Base-by-base conservation (phyloP, 192 early-diverging fungal species). In the Irineochytrium annulatum region DNA sequence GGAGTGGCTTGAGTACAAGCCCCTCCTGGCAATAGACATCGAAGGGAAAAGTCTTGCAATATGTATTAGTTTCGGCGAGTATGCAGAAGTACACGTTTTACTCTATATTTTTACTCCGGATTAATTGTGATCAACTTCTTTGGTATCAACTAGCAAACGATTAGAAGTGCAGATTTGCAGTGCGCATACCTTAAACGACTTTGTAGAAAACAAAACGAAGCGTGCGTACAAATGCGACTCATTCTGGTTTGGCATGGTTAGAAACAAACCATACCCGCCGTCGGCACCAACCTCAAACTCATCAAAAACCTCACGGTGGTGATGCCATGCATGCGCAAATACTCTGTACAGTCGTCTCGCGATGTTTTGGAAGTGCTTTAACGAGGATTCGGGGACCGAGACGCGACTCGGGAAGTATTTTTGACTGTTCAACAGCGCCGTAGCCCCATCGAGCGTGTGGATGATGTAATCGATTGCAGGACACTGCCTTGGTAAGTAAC, bases 251-350 rank as follows among this genome's bases (percentile, higher is more conserved):
- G n/a, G n/a, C n/a, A n/a, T n/a, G n/a, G n/a, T n/a, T n/a, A n/a
- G n/a, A n/a, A n/a, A n/a, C n/a, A n/a, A n/a, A n/a, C n/a, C n/a
- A n/a, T n/a, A n/a, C n/a, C n/a, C n/a, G n/a, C n/a, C n/a, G n/a
- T n/a, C n/a, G n/a, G 14, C 16, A 13, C 20, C 33, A 68, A 82
- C 89, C 74, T 93, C 94, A 69, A 90, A 94, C 16, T 78, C 76
- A 48, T 89, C 86, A 75, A 97, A 98, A 3, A 91, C 68, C 57
- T 91, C 90, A 8, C 87, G 72, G 70, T 98, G 96, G 68, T 94
- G 91, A 61, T 86, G 94, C 70, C 90, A 98, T 3, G 91, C 79
- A 70, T 98, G 96, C 1, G 94, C 91, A 77, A 98, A 98, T 26
- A 98, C 87, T n/a, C 96, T 81, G 64, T 98, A 96, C 17, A 98